Evolutionary conservation across 2,329 filamentous ascomycete species (phyloP).

Genomic region (Penicillium sp.): DNA sequence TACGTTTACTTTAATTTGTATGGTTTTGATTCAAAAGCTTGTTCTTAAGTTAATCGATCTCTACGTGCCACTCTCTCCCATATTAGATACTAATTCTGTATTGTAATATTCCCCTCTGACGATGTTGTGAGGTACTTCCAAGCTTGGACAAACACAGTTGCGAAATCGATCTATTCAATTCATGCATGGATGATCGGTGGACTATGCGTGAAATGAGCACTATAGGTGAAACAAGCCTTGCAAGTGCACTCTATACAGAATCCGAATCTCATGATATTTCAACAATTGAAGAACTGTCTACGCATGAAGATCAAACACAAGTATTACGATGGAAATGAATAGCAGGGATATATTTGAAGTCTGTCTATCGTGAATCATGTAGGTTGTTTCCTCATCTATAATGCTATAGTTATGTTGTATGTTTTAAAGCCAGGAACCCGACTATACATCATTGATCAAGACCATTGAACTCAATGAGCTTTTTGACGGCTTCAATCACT

Average conservation of each 20-base stretch:
- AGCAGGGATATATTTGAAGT: too few species aligned
- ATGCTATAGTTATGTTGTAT: background rate
- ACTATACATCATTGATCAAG: constrained; percentile 57
- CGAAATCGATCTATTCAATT: too few species aligned
- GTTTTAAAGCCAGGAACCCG: background rate
- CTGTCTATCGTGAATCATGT: background rate
- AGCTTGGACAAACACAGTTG: too few species aligned
- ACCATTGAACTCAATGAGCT: constrained; percentile 85
- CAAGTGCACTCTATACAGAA: background rate
- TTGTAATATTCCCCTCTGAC: background rate
- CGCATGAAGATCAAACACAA: background rate
- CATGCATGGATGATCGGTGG: background rate
- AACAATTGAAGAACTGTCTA: too few species aligned
- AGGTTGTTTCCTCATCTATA: background rate
- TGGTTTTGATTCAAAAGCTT: background rate
- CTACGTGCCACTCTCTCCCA: background rate
- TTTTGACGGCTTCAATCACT: constrained; percentile 74
- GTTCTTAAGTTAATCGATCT: background rate
- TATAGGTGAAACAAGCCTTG: too few species aligned
- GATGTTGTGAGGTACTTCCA: background rate
- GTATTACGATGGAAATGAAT: background rate
- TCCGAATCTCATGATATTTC: background rate
- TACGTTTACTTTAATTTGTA: background rate
- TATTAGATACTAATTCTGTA: background rate
- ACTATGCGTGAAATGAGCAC: too few species aligned